Base-by-base conservation (phyloP, 371 early-diverging fungal genomes). In the Mucor circinelloides region DNA sequence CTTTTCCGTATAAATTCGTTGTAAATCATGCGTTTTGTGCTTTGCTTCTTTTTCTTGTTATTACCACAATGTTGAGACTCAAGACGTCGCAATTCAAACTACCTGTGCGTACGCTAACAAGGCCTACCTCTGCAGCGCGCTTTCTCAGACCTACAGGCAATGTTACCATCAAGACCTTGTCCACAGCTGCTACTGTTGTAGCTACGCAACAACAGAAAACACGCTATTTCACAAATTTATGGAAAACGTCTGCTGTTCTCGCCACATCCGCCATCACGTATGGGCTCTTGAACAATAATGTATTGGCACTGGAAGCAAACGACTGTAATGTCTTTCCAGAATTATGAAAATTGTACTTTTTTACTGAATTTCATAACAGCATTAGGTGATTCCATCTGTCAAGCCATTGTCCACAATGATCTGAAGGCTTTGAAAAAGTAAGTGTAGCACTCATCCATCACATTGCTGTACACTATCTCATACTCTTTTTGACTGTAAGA, bases 401-500 rank as follows among this genome's bases (percentile, higher is more conserved):
- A 80, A 67, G 80, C 79, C 2, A 83, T 83, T 54, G 66, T 83
- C 42, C 76, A 75, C 6, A 77, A 79, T 32, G 80, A 83, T 56
- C 68, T 80, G 27, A 70, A 68, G 46, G 61, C 70, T 8, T 58
- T 83, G 28, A 77, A 77, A 70, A 75, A 64, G 80, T 80, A 75
- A 64, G 31, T 48, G 7, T 6, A 57, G 5, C 8, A 58, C 2
- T 42, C 1, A 15, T 15, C 5, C 6, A 23, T 0, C 23, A 23
- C 9, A 23, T 21, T 21, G 9, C 10, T n/a, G 21, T 19, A 48
- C 23, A n/a, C 9, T 6, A 9, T 1, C 34, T 34, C 34, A 21
- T 6, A 48, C 19, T 10, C 9, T 8, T 23, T 21, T 21, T 7
- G 48, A 1, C 9, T 4, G 21, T 13, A 63, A 83, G 83, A 58